Conservation (phyloP, 1,284 basidiomycete genomes). For the Phellopilus nigrolimitatus region DNA sequence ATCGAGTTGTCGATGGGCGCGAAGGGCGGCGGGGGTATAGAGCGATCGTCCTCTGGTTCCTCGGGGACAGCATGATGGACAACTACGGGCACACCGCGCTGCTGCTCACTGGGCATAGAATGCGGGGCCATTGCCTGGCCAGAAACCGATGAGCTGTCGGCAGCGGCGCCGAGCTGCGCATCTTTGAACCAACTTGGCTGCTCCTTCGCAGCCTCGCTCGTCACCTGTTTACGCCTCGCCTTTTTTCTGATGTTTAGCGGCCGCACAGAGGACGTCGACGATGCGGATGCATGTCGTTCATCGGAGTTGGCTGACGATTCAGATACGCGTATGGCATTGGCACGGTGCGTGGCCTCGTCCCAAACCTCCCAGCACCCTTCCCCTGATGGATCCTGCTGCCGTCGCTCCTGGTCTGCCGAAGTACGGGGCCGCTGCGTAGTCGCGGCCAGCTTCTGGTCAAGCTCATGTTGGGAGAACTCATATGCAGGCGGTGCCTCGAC, state of each 20-base stretch:
- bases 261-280: too few species aligned
- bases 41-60: slow-evolving; percentile 28
- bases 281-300: slow-evolving; percentile 13
- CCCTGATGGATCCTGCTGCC: slow-evolving; percentile 20
- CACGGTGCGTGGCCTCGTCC: slow-evolving; percentile 40
- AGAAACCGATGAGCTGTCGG: slow-evolving; percentile 1
- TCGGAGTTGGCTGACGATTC: slow-evolving; percentile 8
- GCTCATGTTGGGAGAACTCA: slow-evolving; percentile 49
- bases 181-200: slow-evolving; percentile 32
- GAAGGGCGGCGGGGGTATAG: slow-evolving; percentile 40
- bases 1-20: slow-evolving; percentile 34
- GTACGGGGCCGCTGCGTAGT: slow-evolving; percentile 37
- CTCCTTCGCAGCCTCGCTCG: slow-evolving; percentile 23
- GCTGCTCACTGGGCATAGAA: slow-evolving; percentile 13
- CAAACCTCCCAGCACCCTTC: slow-evolving; percentile 46
- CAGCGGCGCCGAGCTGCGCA: slow-evolving; percentile 22
- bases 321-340: background rate
- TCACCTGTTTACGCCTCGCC: slow-evolving; percentile 18
- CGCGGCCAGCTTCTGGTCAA: slow-evolving; percentile 48
- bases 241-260: slow-evolving; percentile 30
- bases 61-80: slow-evolving; percentile 18
- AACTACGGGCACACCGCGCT: slow-evolving; percentile 13
- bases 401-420: slow-evolving; percentile 2
- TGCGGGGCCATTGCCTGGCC: slow-evolving; percentile 15
- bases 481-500: slow-evolving; percentile 38